A percentile compares a stretch with the other conserved stretches of the same genome.
Evolutionary conservation across 2,329 filamentous ascomycete genomes (phyloP).

Genomic region (Epichloe sibirici): DNA sequence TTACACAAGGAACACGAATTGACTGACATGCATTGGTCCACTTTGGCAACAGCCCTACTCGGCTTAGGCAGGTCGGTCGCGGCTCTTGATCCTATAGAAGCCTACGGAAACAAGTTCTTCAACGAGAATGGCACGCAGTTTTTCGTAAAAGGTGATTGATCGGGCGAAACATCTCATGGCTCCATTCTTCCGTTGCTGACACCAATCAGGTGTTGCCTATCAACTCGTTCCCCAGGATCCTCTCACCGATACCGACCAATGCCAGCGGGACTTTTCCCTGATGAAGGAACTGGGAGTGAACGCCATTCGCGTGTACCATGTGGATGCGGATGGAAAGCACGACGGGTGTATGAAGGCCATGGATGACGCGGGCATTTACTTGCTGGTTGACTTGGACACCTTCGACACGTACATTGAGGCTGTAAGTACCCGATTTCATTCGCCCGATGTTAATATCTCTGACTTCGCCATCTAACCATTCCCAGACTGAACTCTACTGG

Average conservation of each 20-base stretch:
- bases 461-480: neutral
- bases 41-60: conserved; percentile 21
- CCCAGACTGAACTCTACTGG: conserved; percentile 52
- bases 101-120: conserved; percentile 75
- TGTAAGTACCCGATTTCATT: conserved; percentile 23
- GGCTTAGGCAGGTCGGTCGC: conserved; percentile 20
- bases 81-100: conserved; percentile 36
- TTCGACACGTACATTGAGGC: conserved; percentile 57
- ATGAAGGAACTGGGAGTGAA: conserved; percentile 77
- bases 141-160: conserved; percentile 61
- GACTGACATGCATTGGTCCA: conserved; percentile 26
- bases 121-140: conserved; percentile 68
- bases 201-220: conserved; percentile 56
- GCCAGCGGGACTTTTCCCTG: conserved; percentile 58
- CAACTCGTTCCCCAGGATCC: conserved; percentile 56
- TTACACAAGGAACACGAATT: neutral
- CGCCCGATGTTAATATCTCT: neutral
- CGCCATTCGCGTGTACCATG: conserved; percentile 78
- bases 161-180: neutral
- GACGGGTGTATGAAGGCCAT: conserved; percentile 71
- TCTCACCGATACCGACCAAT: conserved; percentile 63
- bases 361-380: conserved; percentile 68
- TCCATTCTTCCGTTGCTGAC: neutral
- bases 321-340: conserved; percentile 61
- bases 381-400: conserved; percentile 73